Conservation (phyloP, 2,329 filamentous ascomycete genomes). For the Neofusicoccum cordaticola region DNA sequence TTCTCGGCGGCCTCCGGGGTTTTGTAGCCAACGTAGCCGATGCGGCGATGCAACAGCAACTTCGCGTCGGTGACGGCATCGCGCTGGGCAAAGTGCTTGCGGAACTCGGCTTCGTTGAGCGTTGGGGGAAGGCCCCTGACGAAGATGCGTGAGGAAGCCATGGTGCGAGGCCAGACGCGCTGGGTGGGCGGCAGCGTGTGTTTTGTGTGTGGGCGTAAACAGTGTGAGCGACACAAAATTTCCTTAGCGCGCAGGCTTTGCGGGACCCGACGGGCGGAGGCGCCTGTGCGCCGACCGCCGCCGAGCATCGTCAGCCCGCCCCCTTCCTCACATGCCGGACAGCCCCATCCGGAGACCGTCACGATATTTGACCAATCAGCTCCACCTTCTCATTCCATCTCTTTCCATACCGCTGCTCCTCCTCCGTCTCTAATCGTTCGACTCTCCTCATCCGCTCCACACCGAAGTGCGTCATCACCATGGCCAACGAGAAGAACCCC, state of each 20-base stretch:
- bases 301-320: conserved; percentile 4
- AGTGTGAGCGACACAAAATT: conserved; percentile 1
- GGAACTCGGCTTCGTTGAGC: conserved; percentile 80
- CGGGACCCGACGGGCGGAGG: not conserved
- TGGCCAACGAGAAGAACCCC: conserved; percentile 43
- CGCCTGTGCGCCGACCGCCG: not conserved
- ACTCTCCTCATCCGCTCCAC: not conserved
- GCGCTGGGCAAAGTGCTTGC: conserved; percentile 80
- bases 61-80: conserved; percentile 85
- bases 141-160: conserved; percentile 77
- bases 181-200: not conserved
- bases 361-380: conserved; percentile 15
- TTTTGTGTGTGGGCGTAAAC: conserved; percentile 14
- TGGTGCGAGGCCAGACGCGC: conserved; percentile 18
- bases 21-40: conserved; percentile 95
- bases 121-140: conserved; percentile 75
- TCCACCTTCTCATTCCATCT: conserved; percentile 1
- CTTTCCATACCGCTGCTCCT: conserved; percentile 8
- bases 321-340: conserved; percentile 3
- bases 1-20: conserved; percentile 73
- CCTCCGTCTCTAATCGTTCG: not conserved
- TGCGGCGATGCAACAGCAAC: conserved; percentile 82
- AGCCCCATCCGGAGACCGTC: conserved; percentile 10
- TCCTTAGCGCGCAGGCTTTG: not conserved
- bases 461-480: conserved; percentile 23